Conservation (phyloP, 331 rosid genomes). For the Telfairia occidentalis region DNA sequence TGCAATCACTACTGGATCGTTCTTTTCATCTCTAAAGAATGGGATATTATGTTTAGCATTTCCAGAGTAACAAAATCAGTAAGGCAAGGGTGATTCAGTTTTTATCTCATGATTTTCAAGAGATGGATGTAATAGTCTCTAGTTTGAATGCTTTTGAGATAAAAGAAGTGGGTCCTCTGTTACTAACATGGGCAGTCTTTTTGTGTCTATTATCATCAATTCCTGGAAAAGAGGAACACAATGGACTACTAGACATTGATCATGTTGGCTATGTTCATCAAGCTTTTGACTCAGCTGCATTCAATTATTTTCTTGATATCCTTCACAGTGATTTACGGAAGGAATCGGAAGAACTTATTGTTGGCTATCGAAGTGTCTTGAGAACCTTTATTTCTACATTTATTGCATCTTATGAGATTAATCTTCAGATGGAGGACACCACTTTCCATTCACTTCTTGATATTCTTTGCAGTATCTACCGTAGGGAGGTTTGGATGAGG, state of each 20-base stretch:
- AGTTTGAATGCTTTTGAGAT: constrained; percentile 53
- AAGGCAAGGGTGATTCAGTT: constrained; percentile 47
- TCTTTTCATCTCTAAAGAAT: no score
- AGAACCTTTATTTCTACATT: constrained; percentile 81
- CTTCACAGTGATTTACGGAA: constrained; percentile 64
- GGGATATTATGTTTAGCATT: no score
- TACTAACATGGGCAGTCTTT: constrained; percentile 93
- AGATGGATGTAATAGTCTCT: constrained; percentile 73
- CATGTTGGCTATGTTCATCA: constrained; percentile 85
- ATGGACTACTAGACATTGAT: constrained; percentile 65
- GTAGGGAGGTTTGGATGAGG: constrained; percentile 93
- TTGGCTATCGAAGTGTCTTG: constrained; percentile 78
- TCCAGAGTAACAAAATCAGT: no score
- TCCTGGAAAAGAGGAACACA: constrained; percentile 60
- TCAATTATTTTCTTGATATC: constrained; percentile 53
- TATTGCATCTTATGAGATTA: constrained; percentile 87
- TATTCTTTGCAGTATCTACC: constrained; percentile 75
- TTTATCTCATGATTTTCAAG: constrained; percentile 59
- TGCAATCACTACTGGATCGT: no score
- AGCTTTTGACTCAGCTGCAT: constrained; percentile 68
- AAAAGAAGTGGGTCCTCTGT: constrained; percentile 71
- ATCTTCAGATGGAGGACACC: constrained; percentile 56
- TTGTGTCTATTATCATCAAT: constrained; percentile 72
- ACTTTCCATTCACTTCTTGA: constrained; percentile 53
- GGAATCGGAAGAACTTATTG: constrained; percentile 70